Evolutionary conservation across 1,284 basidiomycete species (phyloP).

Genomic region (Amylostereum chailletii): DNA sequence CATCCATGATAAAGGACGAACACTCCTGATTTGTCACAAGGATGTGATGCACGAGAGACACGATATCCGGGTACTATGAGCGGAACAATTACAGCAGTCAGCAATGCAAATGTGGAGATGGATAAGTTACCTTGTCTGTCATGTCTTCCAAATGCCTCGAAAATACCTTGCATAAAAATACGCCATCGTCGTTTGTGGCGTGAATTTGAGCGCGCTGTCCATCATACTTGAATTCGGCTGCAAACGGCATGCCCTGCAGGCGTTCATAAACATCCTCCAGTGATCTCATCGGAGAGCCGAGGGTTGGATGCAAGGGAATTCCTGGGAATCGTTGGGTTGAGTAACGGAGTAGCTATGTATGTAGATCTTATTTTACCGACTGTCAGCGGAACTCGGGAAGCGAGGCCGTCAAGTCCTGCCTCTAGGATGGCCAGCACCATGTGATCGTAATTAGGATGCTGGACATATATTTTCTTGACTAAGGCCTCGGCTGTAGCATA

Average conservation of each 20-base stretch:
- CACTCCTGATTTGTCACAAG: conserved; percentile 35
- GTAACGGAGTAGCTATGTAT: too few relatives aligned
- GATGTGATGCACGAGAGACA: conserved; percentile 44
- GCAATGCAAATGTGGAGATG: conserved; percentile 6
- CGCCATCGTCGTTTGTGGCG: conserved; percentile 37
- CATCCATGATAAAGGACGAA: conserved; percentile 75
- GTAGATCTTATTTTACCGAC: conserved; percentile 41
- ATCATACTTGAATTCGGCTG: conserved; percentile 81
- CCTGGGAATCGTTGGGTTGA: conserved; percentile 27
- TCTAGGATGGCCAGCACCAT: conserved; percentile 63
- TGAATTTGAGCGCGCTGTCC: conserved; percentile 87
- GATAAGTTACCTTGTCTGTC: conserved; percentile 64
- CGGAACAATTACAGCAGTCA: conserved; percentile 10
- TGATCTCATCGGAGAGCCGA: conserved; percentile 82
- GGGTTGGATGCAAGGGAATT: conserved; percentile 59
- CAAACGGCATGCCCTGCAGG: conserved; percentile 60
- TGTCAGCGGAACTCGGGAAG: conserved; percentile 61
- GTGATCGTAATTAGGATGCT: conserved; percentile 84
- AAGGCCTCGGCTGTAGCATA: conserved; percentile 54
- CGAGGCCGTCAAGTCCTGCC: conserved; percentile 51
- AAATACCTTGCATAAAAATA: conserved; percentile 63
- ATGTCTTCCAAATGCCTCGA: conserved; percentile 89
- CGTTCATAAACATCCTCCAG: conserved; percentile 77
- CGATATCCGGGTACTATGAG: conserved; percentile 81
- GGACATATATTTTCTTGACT: conserved; percentile 72